Conservation (phyloP, 768 basidiomycete species). For the Hemileccinum rubropunctum region DNA sequence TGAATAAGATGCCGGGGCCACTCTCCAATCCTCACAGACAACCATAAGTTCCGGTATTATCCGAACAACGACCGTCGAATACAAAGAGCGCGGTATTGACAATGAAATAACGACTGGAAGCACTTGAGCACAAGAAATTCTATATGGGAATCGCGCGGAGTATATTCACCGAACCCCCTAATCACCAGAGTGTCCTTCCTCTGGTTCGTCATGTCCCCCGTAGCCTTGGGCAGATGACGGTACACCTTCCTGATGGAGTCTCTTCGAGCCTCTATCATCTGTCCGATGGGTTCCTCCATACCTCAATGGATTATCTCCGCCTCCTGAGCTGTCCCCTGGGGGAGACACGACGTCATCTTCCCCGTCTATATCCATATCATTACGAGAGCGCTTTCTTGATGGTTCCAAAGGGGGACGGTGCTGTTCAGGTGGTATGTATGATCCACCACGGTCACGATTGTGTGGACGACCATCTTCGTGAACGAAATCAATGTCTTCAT, state of each 20-base stretch:
- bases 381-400: slow-evolving; percentile 54
- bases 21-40: slow-evolving; percentile 4
- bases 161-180: slow-evolving; percentile 27
- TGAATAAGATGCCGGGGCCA: slow-evolving; percentile 11
- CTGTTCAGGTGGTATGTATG: slow-evolving; percentile 35
- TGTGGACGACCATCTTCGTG: slow-evolving; percentile 52
- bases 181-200: slow-evolving; percentile 32
- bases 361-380: slow-evolving; percentile 63
- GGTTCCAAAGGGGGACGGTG: slow-evolving; percentile 41
- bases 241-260: slow-evolving; percentile 50
- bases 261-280: slow-evolving; percentile 57
- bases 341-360: slow-evolving; percentile 45
- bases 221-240: slow-evolving; percentile 24
- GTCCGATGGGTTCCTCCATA: slow-evolving; percentile 38
- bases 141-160: slow-evolving; percentile 26
- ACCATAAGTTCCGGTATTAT: slow-evolving; percentile 19
- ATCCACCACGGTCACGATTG: slow-evolving; percentile 32
- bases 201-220: slow-evolving; percentile 30
- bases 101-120: slow-evolving; percentile 15
- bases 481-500: slow-evolving; percentile 50
- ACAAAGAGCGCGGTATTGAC: slow-evolving; percentile 15
- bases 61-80: slow-evolving; percentile 17
- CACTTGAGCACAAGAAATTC: slow-evolving; percentile 34
- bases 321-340: slow-evolving; percentile 27
- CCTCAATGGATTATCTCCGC: slow-evolving; percentile 27